Conservation (phyloP, 768 basidiomycete species). For the Thelephora ganbajun region DNA sequence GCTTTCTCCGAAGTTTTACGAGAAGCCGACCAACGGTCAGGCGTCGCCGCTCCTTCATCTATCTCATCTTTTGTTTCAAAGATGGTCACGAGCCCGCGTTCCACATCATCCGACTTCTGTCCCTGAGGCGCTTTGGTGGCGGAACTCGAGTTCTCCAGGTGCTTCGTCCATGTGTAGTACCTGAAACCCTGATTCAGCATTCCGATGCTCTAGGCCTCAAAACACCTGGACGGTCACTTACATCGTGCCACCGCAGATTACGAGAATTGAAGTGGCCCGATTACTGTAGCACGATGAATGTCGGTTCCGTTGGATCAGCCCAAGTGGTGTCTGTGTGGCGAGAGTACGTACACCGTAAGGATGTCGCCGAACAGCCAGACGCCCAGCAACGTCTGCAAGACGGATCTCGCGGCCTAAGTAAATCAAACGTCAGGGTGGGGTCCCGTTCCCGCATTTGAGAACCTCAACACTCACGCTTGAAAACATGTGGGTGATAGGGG, state of each 20-base stretch:
- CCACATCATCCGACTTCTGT: neutral
- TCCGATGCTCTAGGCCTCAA: neutral
- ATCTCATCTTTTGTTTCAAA: neutral
- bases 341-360: slow-evolving; percentile 45
- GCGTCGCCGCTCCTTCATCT: neutral
- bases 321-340: neutral
- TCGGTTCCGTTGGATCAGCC: slow-evolving; percentile 2
- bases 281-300: slow-evolving; percentile 26
- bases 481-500: slow-evolving; percentile 80
- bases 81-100: neutral
- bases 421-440: slow-evolving; percentile 4
- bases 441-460: neutral
- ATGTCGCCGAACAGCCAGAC: slow-evolving; percentile 67
- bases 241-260: slow-evolving; percentile 61
- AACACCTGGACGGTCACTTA: slow-evolving; percentile 16
- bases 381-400: slow-evolving; percentile 71
- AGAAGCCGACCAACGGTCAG: neutral
- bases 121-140: neutral
- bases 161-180: slow-evolving; percentile 47
- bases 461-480: slow-evolving; percentile 40
- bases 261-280: slow-evolving; percentile 46
- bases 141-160: slow-evolving; percentile 13
- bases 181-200: slow-evolving; percentile 14
- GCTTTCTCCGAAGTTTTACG: neutral
- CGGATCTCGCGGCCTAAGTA: slow-evolving; percentile 60